These are phyloP conservation scores for Panus rudis DNA, from an alignment of 768 basidiomycete genomes.

Conservation along the genomic window DNA sequence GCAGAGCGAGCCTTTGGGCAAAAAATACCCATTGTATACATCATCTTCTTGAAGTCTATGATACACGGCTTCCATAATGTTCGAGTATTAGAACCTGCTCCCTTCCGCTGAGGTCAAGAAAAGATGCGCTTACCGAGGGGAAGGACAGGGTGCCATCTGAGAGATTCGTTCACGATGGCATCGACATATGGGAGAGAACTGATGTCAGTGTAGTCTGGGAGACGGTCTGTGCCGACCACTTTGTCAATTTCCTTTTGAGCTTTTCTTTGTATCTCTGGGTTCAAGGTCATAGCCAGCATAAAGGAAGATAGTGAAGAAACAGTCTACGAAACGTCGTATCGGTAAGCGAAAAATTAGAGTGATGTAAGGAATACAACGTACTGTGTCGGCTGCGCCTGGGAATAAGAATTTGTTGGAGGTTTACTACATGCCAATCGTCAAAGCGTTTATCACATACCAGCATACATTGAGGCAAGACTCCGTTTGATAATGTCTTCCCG, in stretches of 20 bases:
- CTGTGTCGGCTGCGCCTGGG: too few relatives aligned
- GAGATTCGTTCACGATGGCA: constrained; percentile 5
- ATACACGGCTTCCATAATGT: constrained; percentile 9
- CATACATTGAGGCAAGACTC: constrained; percentile 10
- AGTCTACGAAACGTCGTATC: too few relatives aligned
- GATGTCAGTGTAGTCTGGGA: background rate
- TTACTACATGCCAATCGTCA: constrained; percentile 4
- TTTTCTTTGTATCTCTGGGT: background rate
- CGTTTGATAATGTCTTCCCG: constrained; percentile 4
- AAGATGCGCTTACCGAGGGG: constrained; percentile 7
- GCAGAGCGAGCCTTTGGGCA: constrained; percentile 15
- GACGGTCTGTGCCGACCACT: background rate
- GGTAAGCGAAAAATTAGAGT: too few relatives aligned
- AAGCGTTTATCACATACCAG: constrained; percentile 9
- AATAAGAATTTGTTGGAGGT: background rate
- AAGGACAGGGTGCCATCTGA: constrained; percentile 6
- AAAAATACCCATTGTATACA: constrained; percentile 12
- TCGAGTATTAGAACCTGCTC: too few relatives aligned
- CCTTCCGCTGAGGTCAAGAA: too few relatives aligned
- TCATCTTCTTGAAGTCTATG: constrained; percentile 16
- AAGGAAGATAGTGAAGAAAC: background rate
- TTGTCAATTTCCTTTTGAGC: background rate
- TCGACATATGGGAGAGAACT: constrained; percentile 7
- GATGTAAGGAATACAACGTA: too few relatives aligned
- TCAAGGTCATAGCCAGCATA: background rate